Base-by-base conservation (phyloP, 805 yeast genomes). In the Komagataella pastoris region DNA sequence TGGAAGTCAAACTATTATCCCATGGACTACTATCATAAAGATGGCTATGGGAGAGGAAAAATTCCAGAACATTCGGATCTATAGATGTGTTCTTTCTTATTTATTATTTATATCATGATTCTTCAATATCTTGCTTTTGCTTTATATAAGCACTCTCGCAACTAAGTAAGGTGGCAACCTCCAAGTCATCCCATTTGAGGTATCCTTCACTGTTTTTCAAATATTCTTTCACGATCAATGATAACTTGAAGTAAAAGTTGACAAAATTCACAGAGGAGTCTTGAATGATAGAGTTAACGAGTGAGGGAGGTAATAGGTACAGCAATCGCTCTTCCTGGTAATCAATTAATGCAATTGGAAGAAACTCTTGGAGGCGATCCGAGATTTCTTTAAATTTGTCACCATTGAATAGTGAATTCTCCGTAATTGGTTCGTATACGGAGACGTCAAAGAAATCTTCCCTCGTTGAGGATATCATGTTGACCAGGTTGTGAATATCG, bases 1-100 rank as follows among this genome's bases (percentile, higher is more conserved):
- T 86, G 93, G 79, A 70, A 66, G 48, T 76, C 76, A 46, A 71
- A 71, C 1, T 81, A 74, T 53, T 93, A 93, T 62, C 97, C 97
- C 7, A 93, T 93, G 99, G 98, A 93, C 64, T 93, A 91, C 64
- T 93, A 93, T 62, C 81, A 84, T 6, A 77, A 77, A 58, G 86
- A 88, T 50, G 98, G 99, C 1, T 90, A 89, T 60, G 97, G 97
- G 8, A 75, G 97, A 56, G 97, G 97, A 5, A 72, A 79, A 57
- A 62, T 74, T 7, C 97, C 97, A 1, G 59, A 68, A 50, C 77
- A 67, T 58, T 43, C 54, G 23, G 52, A 53, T 14, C 51, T 24
- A 30, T 51, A 46, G 51, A 18, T 18, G 18, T 54, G 18, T 24
- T 50, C 30, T 52, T 44, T 23, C 23, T 10, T 30, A 30, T 30